These are phyloP conservation scores for Secale cereale DNA, from an alignment of 176 grass and related monocot genomes.

Conservation along the genomic window DNA sequence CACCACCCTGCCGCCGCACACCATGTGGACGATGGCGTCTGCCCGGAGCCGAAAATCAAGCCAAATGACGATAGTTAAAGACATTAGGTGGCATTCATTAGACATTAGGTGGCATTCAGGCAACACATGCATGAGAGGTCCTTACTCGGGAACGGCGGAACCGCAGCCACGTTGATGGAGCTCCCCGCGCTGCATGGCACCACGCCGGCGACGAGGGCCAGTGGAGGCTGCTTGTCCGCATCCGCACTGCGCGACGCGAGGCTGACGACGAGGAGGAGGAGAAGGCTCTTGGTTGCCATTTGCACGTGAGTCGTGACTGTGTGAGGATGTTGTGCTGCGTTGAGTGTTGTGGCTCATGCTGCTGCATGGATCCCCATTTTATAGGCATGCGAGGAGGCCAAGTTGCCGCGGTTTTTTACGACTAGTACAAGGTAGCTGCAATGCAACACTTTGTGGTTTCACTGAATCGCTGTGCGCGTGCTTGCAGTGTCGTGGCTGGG, in stretches of 20 bases:
- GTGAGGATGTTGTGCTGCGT: not conserved
- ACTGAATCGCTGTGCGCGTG: too few species aligned
- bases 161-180: constrained; percentile 14
- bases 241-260: too few species aligned
- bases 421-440: too few species aligned
- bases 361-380: too few species aligned
- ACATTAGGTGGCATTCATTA: too few species aligned
- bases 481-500: too few species aligned
- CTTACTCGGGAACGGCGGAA: constrained; percentile 58
- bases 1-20: constrained; percentile 29
- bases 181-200: constrained; percentile 53
- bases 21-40: constrained; percentile 50
- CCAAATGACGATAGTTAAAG: not conserved
- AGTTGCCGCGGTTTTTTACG: too few species aligned
- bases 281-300: constrained; percentile 42
- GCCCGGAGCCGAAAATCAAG: not conserved
- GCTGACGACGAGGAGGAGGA: not conserved
- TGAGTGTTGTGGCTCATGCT: too few species aligned
- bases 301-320: too few species aligned
- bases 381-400: too few species aligned
- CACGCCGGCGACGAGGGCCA: constrained; percentile 14
- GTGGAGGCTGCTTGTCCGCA: not conserved
- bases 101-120: too few species aligned
- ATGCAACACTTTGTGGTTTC: too few species aligned
- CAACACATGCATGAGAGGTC: not conserved